A percentile compares a stretch with the other conserved stretches of the same genome.
These are phyloP conservation scores for Puccinia hordei DNA, from an alignment of 1,284 basidiomycete genomes.

Conservation along the genomic window DNA sequence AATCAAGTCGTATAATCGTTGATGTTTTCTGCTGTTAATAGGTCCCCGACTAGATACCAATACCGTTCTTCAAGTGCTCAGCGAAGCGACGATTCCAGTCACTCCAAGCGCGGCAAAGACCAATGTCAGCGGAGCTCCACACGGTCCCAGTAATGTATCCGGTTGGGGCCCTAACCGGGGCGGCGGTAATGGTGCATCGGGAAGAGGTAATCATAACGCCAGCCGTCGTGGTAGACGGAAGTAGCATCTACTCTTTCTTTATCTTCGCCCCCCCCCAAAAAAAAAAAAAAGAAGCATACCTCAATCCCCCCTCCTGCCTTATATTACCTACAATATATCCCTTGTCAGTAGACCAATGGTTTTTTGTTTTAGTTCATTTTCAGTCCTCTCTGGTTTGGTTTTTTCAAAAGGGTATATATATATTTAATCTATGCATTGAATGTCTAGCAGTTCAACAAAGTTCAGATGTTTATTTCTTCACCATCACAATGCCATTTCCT, in stretches of 20 bases:
- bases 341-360: neutral
- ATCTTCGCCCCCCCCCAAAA: neutral
- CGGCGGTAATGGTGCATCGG: neutral
- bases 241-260: neutral
- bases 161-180: conserved; percentile 1
- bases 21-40: neutral
- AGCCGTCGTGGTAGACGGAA: conserved; percentile 45
- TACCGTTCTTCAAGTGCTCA: conserved; percentile 47
- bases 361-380: too few relatives aligned
- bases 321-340: conserved; percentile 13
- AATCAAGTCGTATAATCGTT: neutral
- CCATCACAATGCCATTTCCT: neutral
- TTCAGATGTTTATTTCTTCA: neutral
- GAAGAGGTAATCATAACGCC: conserved; percentile 23
- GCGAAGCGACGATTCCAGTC: conserved; percentile 29
- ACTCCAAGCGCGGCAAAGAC: neutral
- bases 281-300: neutral
- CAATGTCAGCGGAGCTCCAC: neutral
- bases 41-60: conserved; percentile 40
- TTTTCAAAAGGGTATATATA: neutral
- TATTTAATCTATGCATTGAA: neutral
- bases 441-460: neutral
- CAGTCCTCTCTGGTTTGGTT: conserved; percentile 1
- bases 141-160: neutral
- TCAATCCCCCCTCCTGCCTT: neutral